Conservation (phyloP, 139 green algal species). For the Tetraselmis chui region DNA sequence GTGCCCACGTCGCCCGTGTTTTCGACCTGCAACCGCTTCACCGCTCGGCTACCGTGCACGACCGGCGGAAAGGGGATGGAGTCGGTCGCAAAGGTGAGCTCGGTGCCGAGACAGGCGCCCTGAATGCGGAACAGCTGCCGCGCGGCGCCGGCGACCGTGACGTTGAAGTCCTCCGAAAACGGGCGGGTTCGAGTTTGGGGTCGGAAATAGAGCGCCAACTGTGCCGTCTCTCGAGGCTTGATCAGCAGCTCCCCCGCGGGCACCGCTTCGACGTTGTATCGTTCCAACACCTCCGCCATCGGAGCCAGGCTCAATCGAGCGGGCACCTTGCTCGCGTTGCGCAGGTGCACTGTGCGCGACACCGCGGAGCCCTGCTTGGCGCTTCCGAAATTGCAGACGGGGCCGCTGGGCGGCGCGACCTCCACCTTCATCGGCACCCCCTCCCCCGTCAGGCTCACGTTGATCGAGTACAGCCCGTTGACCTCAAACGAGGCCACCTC, state of each 20-base stretch:
- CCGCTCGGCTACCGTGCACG: slow-evolving; percentile 44
- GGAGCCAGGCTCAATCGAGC: slow-evolving; percentile 31
- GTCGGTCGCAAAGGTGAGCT: slow-evolving; percentile 58
- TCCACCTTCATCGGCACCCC: slow-evolving; percentile 53
- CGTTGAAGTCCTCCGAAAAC: slow-evolving; percentile 52
- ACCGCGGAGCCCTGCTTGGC: slow-evolving; percentile 11
- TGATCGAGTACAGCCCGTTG: slow-evolving; percentile 67
- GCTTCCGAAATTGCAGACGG: slow-evolving; percentile 49
- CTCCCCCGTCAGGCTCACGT: slow-evolving; percentile 50
- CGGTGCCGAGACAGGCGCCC: slow-evolving; percentile 59
- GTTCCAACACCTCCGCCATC: slow-evolving; percentile 23
- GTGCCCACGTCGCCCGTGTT: slow-evolving; percentile 70
- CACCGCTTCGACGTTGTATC: slow-evolving; percentile 37
- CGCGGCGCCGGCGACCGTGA: slow-evolving; percentile 37
- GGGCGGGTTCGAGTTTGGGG: slow-evolving; percentile 32
- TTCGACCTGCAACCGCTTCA: slow-evolving; percentile 58
- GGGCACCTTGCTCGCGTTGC: slow-evolving; percentile 48
- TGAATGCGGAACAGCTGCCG: slow-evolving; percentile 44
- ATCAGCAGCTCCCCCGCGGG: slow-evolving; percentile 36
- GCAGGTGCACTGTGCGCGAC: slow-evolving; percentile 33
- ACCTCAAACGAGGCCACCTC: slow-evolving; percentile 50
- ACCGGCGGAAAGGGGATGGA: slow-evolving; percentile 67
- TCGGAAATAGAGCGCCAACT: slow-evolving; percentile 4
- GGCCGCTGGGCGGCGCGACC: slow-evolving; percentile 33
- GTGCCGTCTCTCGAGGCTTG: slow-evolving; percentile 28